Evolutionary conservation across 1,284 basidiomycete genomes (phyloP).

Genomic region (Volvariella surrecta): DNA sequence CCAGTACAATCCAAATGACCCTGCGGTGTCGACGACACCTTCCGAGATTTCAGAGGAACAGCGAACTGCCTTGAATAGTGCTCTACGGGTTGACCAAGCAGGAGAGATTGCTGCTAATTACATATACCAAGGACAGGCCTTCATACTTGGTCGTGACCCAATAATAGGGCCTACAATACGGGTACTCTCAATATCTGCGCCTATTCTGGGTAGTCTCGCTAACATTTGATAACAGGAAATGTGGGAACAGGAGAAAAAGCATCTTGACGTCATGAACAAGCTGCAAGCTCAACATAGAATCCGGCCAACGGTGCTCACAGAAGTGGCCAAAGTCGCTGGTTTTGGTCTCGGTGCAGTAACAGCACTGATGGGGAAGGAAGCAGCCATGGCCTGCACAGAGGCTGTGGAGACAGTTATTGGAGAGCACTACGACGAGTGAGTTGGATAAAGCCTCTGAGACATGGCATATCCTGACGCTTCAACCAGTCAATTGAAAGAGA

Average conservation of each 20-base stretch:
- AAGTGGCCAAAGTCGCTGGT: constrained; percentile 80
- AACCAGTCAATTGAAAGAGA: constrained; percentile 64
- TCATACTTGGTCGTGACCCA: constrained; percentile 58
- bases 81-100: constrained; percentile 84
- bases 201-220: constrained; percentile 1
- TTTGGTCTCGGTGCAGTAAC: constrained; percentile 82
- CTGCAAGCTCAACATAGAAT: constrained; percentile 79
- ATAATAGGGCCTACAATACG: constrained; percentile 66
- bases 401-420: constrained; percentile 97
- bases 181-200: constrained; percentile 26
- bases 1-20: constrained; percentile 20
- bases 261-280: constrained; percentile 80
- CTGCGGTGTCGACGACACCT: constrained; percentile 41
- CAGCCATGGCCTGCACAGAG: constrained; percentile 97
- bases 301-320: constrained; percentile 78
- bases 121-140: constrained; percentile 83
- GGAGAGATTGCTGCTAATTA: constrained; percentile 91
- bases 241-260: constrained; percentile 97
- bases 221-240: constrained; percentile 56
- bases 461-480: constrained; percentile 4
- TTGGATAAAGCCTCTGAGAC: constrained; percentile 12
- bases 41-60: constrained; percentile 36
- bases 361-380: constrained; percentile 84
- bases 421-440: constrained; percentile 97
- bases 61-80: constrained; percentile 44